Base-by-base conservation (phyloP, 257 asterid species). In the Fraxinus cuspidata region DNA sequence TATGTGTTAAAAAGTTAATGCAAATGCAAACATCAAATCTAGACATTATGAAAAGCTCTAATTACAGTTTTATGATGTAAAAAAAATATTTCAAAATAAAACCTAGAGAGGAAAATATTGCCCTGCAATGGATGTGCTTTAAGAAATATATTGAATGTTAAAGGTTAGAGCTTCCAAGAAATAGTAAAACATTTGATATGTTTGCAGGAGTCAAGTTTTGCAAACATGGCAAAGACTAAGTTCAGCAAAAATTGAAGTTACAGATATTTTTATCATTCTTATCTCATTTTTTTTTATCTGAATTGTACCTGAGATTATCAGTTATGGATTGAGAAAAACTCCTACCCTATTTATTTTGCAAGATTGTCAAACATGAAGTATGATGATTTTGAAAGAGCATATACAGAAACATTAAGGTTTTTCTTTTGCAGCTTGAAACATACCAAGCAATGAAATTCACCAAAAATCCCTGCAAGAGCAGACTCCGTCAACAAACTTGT, bases 391-490 rank as follows among this genome's bases (percentile, higher is more conserved):
- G 49, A 42, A 42, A 11, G 49, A 42, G 49, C 49, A 2, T 42
- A 42, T 2, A 10, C 49, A 42, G 49, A 42, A 42, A 42, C 16
- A 42, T 12, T 42, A 9, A 9, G 12, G 3, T 40, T 10, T 40
- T 40, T 9, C 11, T 40, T 40, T 40, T 9, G 3, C 47, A 53
- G 27, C 63, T 49, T 49, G 60, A 15, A 18, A 53, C n/a, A 53
- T 53, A 47, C 16, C 34, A 42, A 72, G 31, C 32, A 13, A 38
- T 63, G 53, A 70, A 81, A 47, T 32, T 89, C 84, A 91, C 97
- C 97, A 91, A 74, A 91, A 88, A 82, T 88, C 94, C 80, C 80
- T 84, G 84, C 94, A 89, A 84, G 94, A 89, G 65, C 94, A 91
- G 18, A 77, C 80, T 56, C 97, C 97, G 78, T 84, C 58, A 4